phyloP scores from a whole-genome alignment of 163 green algal species.

The Chloromonas sp. region DNA sequence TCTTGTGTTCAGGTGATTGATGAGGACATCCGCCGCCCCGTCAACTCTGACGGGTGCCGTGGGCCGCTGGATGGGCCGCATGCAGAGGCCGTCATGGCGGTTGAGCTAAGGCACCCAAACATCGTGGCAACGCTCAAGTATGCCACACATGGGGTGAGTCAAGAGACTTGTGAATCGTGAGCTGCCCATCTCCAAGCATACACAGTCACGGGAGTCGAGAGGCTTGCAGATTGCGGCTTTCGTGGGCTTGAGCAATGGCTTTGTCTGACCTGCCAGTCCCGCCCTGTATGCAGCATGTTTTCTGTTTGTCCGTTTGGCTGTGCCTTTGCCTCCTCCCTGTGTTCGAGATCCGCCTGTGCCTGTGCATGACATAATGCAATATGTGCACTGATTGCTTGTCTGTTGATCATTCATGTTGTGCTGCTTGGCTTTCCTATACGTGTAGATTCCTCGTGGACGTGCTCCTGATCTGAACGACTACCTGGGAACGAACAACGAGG shows the following conservation, averaged over 20 bases:
- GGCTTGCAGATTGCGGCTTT: too few relatives aligned
- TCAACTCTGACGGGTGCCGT: neutral
- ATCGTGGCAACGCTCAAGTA: slow-evolving; percentile 39
- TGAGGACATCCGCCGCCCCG: slow-evolving; percentile 12
- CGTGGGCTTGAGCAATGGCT: too few relatives aligned
- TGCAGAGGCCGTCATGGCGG: slow-evolving; percentile 27
- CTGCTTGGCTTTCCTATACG: neutral
- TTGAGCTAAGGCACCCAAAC: slow-evolving; percentile 33
- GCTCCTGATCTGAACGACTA: neutral
- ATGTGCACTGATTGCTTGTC: neutral
- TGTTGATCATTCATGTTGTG: neutral
- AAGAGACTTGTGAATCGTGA: too few relatives aligned
- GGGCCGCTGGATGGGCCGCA: neutral
- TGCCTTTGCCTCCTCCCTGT: neutral
- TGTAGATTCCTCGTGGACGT: neutral
- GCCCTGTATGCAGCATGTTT: neutral
- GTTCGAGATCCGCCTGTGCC: too few relatives aligned
- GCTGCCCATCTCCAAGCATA: too few relatives aligned
- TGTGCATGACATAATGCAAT: neutral
- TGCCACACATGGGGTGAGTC: slow-evolving; percentile 14
- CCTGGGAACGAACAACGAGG: neutral
- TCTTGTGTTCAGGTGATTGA: slow-evolving; percentile 15
- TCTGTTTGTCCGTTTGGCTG: neutral
- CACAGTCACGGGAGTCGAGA: too few relatives aligned
- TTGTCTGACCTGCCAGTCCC: neutral